Percentiles rank a stretch among this genome's conserved stretches.
These are phyloP conservation scores for Jaltomata sinuosa DNA, from an alignment of 257 asterid species.

Conservation along the genomic window DNA sequence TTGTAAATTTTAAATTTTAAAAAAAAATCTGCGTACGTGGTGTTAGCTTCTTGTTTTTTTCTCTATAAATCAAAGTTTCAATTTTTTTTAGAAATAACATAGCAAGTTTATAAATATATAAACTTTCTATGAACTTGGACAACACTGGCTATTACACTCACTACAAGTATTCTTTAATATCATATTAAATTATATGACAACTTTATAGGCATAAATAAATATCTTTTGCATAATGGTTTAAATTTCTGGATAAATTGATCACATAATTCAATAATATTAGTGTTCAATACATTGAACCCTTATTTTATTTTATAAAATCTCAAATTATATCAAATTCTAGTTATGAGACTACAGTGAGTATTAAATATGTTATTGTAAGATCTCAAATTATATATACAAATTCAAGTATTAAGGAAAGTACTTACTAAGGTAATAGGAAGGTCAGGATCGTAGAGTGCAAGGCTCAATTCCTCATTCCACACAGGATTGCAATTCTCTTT, in stretches of 20 bases:
- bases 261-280: background rate
- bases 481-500: constrained; percentile 57
- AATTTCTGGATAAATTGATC: background rate
- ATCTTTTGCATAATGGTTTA: background rate
- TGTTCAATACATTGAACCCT: background rate
- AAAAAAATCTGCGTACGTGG: too few relatives aligned
- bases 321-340: too few relatives aligned
- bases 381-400: background rate
- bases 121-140: too few relatives aligned
- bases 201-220: background rate
- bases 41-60: too few relatives aligned
- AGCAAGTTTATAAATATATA: too few relatives aligned
- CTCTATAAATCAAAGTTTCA: too few relatives aligned
- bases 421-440: constrained; percentile 57
- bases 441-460: constrained; percentile 46
- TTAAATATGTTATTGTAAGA: background rate
- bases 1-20: too few relatives aligned
- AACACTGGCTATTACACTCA: too few relatives aligned
- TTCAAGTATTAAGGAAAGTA: background rate
- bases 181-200: background rate
- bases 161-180: too few relatives aligned
- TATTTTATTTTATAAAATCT: background rate
- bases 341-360: too few relatives aligned
- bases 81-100: too few relatives aligned
- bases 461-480: constrained; percentile 74